These are phyloP conservation scores for Yamadazyma takamatsuzukensis DNA, from an alignment of 805 yeast genomes.

Conservation along the genomic window DNA sequence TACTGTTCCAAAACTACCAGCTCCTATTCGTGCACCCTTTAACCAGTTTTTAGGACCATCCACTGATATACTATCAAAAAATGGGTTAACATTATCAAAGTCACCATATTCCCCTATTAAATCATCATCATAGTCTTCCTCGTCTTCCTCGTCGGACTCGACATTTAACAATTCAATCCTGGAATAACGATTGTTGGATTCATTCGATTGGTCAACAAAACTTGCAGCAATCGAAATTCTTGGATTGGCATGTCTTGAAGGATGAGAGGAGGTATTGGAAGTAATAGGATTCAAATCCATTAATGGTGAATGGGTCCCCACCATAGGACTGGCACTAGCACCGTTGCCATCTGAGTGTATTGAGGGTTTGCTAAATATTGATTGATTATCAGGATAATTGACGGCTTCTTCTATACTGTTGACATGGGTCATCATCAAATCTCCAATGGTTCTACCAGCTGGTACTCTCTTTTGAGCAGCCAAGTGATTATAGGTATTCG, in stretches of 20 bases:
- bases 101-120: conserved; percentile 24
- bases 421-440: conserved; percentile 53
- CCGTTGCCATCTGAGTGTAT: conserved; percentile 12
- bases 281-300: conserved; percentile 13
- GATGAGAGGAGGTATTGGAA: not conserved
- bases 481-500: conserved; percentile 3
- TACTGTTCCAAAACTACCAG: conserved; percentile 93
- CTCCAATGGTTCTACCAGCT: conserved; percentile 54
- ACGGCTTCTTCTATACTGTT: conserved; percentile 52
- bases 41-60: conserved; percentile 74
- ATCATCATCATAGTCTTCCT: conserved; percentile 36
- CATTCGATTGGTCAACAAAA: conserved; percentile 20
- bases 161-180: conserved; percentile 45
- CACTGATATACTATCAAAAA: conserved; percentile 6
- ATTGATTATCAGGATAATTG: conserved; percentile 21
- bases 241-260: conserved; percentile 10
- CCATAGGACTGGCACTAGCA: not conserved
- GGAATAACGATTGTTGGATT: conserved; percentile 32
- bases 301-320: conserved; percentile 6
- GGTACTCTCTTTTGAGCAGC: conserved; percentile 12
- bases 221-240: conserved; percentile 27
- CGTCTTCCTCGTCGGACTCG: conserved; percentile 37
- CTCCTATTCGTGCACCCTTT: conserved; percentile 88
- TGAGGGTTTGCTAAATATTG: conserved; percentile 24
- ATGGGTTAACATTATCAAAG: conserved; percentile 11